Evolutionary conservation across 176 grass and related monocot species (phyloP).

Genomic region (Poa pratensis): DNA sequence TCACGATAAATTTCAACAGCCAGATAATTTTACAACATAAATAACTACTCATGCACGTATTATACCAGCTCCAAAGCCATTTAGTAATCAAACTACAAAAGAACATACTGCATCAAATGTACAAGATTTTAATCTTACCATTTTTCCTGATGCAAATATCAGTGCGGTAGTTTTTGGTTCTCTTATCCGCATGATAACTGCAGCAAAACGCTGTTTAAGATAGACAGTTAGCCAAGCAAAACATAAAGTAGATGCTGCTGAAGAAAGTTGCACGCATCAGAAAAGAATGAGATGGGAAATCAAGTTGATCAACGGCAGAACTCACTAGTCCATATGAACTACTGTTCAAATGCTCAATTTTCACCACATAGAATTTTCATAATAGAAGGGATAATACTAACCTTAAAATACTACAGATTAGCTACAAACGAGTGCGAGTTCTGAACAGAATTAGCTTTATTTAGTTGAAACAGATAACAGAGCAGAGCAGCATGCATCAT

Average conservation of each 20-base stretch:
- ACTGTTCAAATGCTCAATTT: neutral
- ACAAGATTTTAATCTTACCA: conserved; percentile 47
- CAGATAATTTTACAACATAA: neutral
- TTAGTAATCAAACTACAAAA: neutral
- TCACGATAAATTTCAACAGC: neutral
- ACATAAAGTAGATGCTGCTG: conserved; percentile 2
- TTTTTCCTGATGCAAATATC: conserved; percentile 85
- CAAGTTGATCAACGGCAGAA: neutral
- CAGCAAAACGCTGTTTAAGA: conserved; percentile 72
- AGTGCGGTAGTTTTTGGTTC: conserved; percentile 80
- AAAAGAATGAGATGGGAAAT: neutral
- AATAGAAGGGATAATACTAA: neutral
- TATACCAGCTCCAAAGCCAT: neutral
- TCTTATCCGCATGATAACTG: conserved; percentile 87
- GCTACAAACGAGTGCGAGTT: neutral
- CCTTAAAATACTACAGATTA: neutral
- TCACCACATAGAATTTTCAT: neutral
- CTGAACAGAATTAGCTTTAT: neutral
- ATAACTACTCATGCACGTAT: neutral
- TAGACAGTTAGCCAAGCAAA: conserved; percentile 17
- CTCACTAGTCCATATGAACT: neutral
- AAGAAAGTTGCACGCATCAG: neutral
- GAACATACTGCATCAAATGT: neutral
- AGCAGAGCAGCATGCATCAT: neutral
- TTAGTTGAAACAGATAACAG: neutral